Percentiles rank a stretch among this genome's conserved stretches.
phyloP scores from a whole-genome alignment of 176 grass and related monocot genomes.

The Puya raimondii region DNA sequence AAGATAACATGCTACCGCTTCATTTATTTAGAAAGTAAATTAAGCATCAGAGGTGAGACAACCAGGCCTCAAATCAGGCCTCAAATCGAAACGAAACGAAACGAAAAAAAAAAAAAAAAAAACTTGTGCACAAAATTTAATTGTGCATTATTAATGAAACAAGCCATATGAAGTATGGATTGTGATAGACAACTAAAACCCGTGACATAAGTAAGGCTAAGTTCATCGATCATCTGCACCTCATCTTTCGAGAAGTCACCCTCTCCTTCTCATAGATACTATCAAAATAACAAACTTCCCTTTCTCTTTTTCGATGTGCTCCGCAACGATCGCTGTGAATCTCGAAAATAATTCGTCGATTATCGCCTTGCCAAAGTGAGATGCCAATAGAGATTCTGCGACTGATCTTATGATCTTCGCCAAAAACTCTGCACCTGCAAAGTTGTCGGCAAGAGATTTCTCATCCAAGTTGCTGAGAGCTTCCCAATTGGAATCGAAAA shows the following conservation, averaged over 20 bases:
- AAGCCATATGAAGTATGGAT: too few relatives aligned
- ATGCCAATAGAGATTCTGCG: background rate
- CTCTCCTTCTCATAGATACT: background rate
- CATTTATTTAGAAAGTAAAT: too few relatives aligned
- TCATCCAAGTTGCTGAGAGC: too few relatives aligned
- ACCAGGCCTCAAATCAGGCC: too few relatives aligned
- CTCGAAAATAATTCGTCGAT: slow-evolving; percentile 12
- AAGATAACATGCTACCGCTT: too few relatives aligned
- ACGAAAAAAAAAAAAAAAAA: too few relatives aligned
- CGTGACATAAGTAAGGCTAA: background rate
- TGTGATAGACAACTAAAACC: too few relatives aligned
- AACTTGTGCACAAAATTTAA: too few relatives aligned
- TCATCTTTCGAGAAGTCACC: background rate
- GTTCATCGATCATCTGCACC: background rate
- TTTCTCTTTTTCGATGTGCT: background rate
- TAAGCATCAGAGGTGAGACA: too few relatives aligned
- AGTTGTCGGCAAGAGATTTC: too few relatives aligned
- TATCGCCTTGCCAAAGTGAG: slow-evolving; percentile 12
- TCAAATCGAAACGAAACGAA: too few relatives aligned
- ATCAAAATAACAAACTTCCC: background rate
- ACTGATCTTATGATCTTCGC: background rate
- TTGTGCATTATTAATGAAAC: too few relatives aligned
- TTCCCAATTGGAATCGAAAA: background rate
- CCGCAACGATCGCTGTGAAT: background rate
- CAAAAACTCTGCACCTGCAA: background rate